Evolutionary conservation across 2,329 filamentous ascomycete species (phyloP), one percentile per base, ranked within the genome.

Genomic region (Epichloe glyceriae): DNA sequence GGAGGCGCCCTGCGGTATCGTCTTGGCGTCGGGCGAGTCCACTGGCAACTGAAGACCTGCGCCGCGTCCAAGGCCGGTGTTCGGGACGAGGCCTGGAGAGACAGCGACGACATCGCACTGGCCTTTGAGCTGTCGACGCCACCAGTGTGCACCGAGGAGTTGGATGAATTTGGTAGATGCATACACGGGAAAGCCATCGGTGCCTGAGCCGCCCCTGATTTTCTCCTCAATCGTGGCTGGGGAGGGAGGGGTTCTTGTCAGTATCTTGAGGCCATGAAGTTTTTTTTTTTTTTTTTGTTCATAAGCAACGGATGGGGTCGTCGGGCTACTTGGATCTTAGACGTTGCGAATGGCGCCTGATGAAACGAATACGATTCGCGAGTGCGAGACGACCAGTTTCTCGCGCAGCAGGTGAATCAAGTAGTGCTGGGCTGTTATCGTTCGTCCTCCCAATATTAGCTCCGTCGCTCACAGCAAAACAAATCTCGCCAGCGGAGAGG

Each of bases 71-170:
- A 78, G 62, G 0, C 69, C 68, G 0, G 75, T 78, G n/a, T 57
- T 56, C 2, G 74, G 74, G 38, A 79, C 70, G 3, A 78, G 56
- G 1, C 76, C 76, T 0, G 76, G 75, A 8, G 75, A 78, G 5
- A 76, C 74, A 11, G 75, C 75, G 5, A 79, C 67, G 19, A 79
- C 70, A 5, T 62, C 56, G 57, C 69, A 73, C 26, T 65, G 61
- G 22, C 62, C 70, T 0, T 56, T 50, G n/a, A 79, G 68, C 55
- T 76, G 64, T 3, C 75, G 73, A 2, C 73, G 73, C 76, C 75
- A 79, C 74, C 74, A 79, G 46, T 78, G 74, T 1, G 75, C 73
- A 6, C 67, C 66, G 1, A 78, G 68, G 0, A 78, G 66, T 54
- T 74, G 73, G 1, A 69, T 63, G 51, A 79, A 78, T 55, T 79